Base-by-base conservation (phyloP, 2,329 filamentous ascomycete genomes). In the Trichoderma koningii region DNA sequence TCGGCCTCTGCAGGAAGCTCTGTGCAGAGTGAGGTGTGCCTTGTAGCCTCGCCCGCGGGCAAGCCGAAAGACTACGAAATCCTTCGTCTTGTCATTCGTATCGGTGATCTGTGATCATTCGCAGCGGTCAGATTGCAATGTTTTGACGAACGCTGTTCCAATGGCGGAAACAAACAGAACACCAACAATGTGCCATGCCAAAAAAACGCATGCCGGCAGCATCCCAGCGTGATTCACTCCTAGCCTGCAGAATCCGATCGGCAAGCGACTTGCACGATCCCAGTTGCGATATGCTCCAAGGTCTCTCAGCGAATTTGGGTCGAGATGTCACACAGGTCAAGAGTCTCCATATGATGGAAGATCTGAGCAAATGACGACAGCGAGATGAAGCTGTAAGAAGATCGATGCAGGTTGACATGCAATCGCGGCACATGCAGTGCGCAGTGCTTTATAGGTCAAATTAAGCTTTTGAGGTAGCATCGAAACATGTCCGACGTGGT, bases 401-500 rank as follows among this genome's bases (percentile, higher is more conserved):
- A 7, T 30, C 28, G 7, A 30, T 7, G 28, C 28, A 4, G n/a
- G n/a, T 30, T 30, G 21, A 23, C 28, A 30, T 30, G 14, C 23
- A 26, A 26, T 12, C 5, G n/a, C 3, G 30, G 4, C n/a, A 30
- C 15, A 23, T 23, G 21, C 21, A 23, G 21, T 23, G 30, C 7
- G 10, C 7, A 10, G 7, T 34, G 44, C 44, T 63, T 19, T 41
- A 63, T 63, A 55, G 1, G 2, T 0, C 5, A 7, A 9, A 15
- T 38, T 38, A 63, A 44, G 14, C 0, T 1, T 0, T 4, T 3
- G 3, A 26, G 3, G 41, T 53, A 47, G 21, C 47, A 59, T 57
- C 23, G 15, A 59, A 64, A n/a, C 30, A 55, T 30, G 55, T 65
- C 63, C 63, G 63, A 65, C 63, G 63, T 65, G 63, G 53, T 66